Evolutionary conservation across 1,284 basidiomycete species (phyloP).

Genomic region (Phellinidium pouzarii): DNA sequence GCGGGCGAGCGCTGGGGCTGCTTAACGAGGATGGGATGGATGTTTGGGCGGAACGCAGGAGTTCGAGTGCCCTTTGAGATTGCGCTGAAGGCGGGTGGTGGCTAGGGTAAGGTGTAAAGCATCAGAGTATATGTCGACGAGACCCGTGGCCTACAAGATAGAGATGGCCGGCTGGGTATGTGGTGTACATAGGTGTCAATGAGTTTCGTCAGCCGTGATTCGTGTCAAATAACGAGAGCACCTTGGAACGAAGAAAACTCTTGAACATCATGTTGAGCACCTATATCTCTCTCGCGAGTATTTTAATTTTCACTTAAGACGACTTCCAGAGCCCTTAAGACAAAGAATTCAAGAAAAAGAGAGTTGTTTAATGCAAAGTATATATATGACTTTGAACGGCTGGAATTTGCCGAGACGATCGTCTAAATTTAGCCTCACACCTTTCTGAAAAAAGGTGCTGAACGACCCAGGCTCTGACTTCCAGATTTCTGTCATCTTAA

Average conservation of each 20-base stretch:
- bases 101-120: constrained; percentile 30
- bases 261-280: constrained; percentile 12
- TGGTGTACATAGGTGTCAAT: background rate
- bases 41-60: constrained; percentile 52
- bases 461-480: background rate
- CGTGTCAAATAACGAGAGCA: background rate
- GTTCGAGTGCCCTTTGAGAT: constrained; percentile 49
- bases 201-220: background rate
- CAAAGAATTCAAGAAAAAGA: no score
- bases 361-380: no score
- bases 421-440: background rate
- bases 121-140: background rate
- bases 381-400: no score
- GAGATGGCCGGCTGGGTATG: constrained; percentile 14
- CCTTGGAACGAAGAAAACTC: constrained; percentile 17
- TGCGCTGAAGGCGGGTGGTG: constrained; percentile 59
- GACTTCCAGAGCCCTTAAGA: no score
- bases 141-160: constrained; percentile 17
- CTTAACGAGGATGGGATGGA: constrained; percentile 58
- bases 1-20: constrained; percentile 39
- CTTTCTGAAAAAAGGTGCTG: background rate
- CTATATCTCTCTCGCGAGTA: no score
- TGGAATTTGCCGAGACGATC: background rate
- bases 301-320: no score
- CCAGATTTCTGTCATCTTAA: background rate